Percentiles rank a stretch among this genome's conserved stretches.
These are phyloP conservation scores for Fusarium tjaetaba DNA, from an alignment of 2,329 filamentous ascomycete species.

Conservation along the genomic window DNA sequence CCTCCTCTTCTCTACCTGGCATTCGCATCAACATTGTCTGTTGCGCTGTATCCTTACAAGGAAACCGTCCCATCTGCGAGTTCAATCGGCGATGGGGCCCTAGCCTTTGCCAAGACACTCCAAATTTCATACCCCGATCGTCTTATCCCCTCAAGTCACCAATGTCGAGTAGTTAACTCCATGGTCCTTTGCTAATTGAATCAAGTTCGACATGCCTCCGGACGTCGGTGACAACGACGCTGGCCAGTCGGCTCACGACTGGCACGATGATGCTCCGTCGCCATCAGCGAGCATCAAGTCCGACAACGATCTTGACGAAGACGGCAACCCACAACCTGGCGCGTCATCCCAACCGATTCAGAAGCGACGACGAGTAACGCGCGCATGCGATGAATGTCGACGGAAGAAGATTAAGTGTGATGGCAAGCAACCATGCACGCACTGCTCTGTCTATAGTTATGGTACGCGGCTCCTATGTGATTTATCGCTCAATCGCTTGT, in stretches of 20 bases:
- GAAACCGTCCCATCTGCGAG: neutral
- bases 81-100: slow-evolving; percentile 14
- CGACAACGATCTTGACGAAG: slow-evolving; percentile 54
- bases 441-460: slow-evolving; percentile 98
- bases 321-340: slow-evolving; percentile 46
- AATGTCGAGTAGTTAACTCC: slow-evolving; percentile 9
- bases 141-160: slow-evolving; percentile 13
- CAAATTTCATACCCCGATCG: slow-evolving; percentile 18
- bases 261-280: slow-evolving; percentile 51
- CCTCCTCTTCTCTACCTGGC: neutral
- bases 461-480: slow-evolving; percentile 64
- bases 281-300: slow-evolving; percentile 57
- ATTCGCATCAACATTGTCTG: neutral
- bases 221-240: slow-evolving; percentile 58
- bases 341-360: slow-evolving; percentile 69
- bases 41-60: neutral
- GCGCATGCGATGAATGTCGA: slow-evolving; percentile 84
- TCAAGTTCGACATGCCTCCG: slow-evolving; percentile 46
- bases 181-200: slow-evolving; percentile 34
- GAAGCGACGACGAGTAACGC: slow-evolving; percentile 80
- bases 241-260: slow-evolving; percentile 49
- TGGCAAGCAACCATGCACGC: slow-evolving; percentile 88
- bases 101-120: slow-evolving; percentile 7
- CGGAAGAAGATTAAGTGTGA: slow-evolving; percentile 91
- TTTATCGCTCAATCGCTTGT: neutral